Evolutionary conservation across 352 stramenopile genomes (phyloP), one percentile per base, ranked within the genome.

Genomic region (Globisporangium megalacanthum): DNA sequence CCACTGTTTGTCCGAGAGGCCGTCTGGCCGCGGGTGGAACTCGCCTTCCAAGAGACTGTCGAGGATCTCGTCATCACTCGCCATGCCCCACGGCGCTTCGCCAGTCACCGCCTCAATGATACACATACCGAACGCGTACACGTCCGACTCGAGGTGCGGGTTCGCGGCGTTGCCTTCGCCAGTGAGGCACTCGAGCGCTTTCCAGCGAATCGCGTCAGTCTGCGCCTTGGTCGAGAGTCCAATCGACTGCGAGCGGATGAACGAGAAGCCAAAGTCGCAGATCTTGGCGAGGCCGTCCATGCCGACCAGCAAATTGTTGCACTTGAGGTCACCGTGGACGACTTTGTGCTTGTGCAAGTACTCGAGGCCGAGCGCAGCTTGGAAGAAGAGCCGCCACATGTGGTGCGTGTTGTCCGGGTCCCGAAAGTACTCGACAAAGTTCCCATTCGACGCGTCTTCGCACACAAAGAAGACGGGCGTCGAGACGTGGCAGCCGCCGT

Each of bases 271-370:
- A 20, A 82, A 82, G 65, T 82, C 73, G 49, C 65, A 69, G 54
- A 82, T 66, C 57, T 73, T 73, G 29, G 69, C 68, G 36, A 61
- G 70, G 25, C 59, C 52, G 45, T 77, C 53, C 9, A 67, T 53
- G n/a, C 80, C 84, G 8, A 96, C 67, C 5, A 97, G 70, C 20
- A 97, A 62, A 63, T 97, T 97, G 52, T 74, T 87, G 49, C 82
- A 88, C 56, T 96, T 96, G 19, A 96, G 70, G 54, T 97, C 86
- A 13, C 88, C 81, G 51, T 97, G 88, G 11, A 97, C 72, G 11
- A 89, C 68, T 45, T 75, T 72, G 36, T 75, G 50, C 37, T 56
- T 44, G 63, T 94, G 80, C 19, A 94, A 51, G 65, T 77, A 92
- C 19, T 54, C 35, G 17, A 94, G 60, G 0, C 78, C 83, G 10